Base-by-base conservation (phyloP, 2,329 filamentous ascomycete genomes). In the Paracamarosporium sp. region DNA sequence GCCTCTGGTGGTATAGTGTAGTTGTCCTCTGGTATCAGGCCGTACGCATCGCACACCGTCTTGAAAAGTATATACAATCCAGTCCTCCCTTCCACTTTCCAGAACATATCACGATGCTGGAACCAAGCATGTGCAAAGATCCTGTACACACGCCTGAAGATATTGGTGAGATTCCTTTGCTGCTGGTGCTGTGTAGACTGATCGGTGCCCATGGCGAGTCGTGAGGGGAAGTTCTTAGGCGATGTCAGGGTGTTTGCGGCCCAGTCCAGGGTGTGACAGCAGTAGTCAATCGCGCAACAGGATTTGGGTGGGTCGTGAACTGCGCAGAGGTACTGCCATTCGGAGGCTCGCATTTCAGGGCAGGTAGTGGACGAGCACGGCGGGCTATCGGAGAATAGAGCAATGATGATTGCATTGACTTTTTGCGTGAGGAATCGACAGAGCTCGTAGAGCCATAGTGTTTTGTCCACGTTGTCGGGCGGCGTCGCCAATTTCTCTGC, bases 91-190 rank as follows among this genome's bases (percentile, higher is more conserved):
- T 99, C 95, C 1, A 98, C 90, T 38, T 91, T 88, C 93, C 94
- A 98, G 76, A 98, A 99, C 52, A 97, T 92, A 54, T 90, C 90
- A 44, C 93, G 87, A 76, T 99, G 95, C 79, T 97, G 93, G 76
- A 97, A 99, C 95, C 95, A 99, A 7, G 95, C 95, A 75, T 99
- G 95, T 45, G 95, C 95, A 74, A 98, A 99, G 78, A 99, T 98
- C 59, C 95, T 87, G 77, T 99, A 96, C 48, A 98, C 86, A 13
- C 95, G 86, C 55, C 95, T 87, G 78, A 99, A 98, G 55, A 99
- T 94, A 75, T 97, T 98, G 67, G 94, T 90, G 57, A 99, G 83
- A 75, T 96, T 94, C 76, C 92, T 92, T 58, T 90, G 82, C 55
- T 91, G 91, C 41, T 81, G 73, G 52, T 78, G 72, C 55, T 76